These are phyloP conservation scores for Colletotrichum australisinense DNA, from an alignment of 2,329 filamentous ascomycete genomes.

Conservation along the genomic window DNA sequence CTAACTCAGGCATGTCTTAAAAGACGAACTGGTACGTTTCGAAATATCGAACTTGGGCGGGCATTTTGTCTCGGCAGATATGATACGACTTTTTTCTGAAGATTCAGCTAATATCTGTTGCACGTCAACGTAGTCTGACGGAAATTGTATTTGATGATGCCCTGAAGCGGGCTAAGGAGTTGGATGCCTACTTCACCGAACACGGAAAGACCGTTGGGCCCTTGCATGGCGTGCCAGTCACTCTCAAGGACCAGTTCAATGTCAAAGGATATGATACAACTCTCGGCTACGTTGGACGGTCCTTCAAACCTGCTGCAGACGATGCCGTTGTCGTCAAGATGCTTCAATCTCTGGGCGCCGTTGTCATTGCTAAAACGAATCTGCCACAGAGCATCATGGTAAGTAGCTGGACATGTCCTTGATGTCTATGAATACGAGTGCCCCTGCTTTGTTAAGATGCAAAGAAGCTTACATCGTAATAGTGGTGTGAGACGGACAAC, in stretches of 20 bases:
- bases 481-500: slow-evolving; percentile 57
- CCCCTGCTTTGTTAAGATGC: too few relatives aligned
- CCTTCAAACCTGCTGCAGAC: slow-evolving; percentile 62
- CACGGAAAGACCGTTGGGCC: slow-evolving; percentile 60
- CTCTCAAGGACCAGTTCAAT: slow-evolving; percentile 72
- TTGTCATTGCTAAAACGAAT: slow-evolving; percentile 77
- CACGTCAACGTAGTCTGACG: slow-evolving; percentile 42
- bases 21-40: slow-evolving; percentile 14
- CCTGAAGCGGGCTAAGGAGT: slow-evolving; percentile 41
- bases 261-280: slow-evolving; percentile 61
- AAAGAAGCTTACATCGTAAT: not conserved
- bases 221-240: slow-evolving; percentile 62
- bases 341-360: slow-evolving; percentile 67
- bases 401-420: slow-evolving; percentile 52
- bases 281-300: slow-evolving; percentile 62
- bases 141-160: slow-evolving; percentile 58
- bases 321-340: slow-evolving; percentile 67
- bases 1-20: not conserved
- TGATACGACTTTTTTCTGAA: not conserved
- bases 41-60: not conserved
- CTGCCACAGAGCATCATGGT: slow-evolving; percentile 69
- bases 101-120: not conserved
- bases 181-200: slow-evolving; percentile 55
- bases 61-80: not conserved
- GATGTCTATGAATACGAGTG: too few relatives aligned